These are phyloP conservation scores for Knufia fluminis DNA, from an alignment of 2,329 filamentous ascomycete genomes.

Conservation along the genomic window DNA sequence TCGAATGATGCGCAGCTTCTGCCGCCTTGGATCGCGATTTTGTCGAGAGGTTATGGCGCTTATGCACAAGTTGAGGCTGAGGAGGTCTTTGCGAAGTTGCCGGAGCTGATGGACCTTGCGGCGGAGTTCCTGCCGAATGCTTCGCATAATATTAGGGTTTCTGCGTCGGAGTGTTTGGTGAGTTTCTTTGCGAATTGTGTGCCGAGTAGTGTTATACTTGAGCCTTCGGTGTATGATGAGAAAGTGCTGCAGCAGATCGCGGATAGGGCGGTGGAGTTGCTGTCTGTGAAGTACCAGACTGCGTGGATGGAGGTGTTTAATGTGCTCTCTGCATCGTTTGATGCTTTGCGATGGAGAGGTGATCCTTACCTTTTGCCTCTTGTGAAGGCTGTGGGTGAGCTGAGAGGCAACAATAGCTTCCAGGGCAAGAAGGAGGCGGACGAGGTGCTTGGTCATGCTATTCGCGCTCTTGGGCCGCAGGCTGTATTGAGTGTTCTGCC, in stretches of 20 bases:
- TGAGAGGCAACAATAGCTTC: constrained; percentile 81
- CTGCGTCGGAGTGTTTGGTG: constrained; percentile 86
- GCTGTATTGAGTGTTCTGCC: constrained; percentile 74
- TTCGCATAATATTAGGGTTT: constrained; percentile 87
- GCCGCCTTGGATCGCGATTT: constrained; percentile 90
- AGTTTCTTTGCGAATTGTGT: constrained; percentile 89
- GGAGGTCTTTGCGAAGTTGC: constrained; percentile 84
- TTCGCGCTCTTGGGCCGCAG: constrained; percentile 82
- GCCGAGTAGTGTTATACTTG: constrained; percentile 69
- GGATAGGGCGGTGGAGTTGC: constrained; percentile 60
- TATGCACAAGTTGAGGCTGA: constrained; percentile 79
- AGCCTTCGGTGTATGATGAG: constrained; percentile 87
- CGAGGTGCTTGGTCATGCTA: constrained; percentile 75
- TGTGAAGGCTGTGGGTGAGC: constrained; percentile 70
- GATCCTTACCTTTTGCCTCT: constrained; percentile 68
- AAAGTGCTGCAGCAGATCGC: constrained; percentile 74
- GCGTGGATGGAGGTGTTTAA: constrained; percentile 94
- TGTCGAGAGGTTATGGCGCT: constrained; percentile 90
- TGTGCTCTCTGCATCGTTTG: constrained; percentile 77
- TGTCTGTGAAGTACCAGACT: constrained; percentile 84
- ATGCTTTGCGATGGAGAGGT: constrained; percentile 74
- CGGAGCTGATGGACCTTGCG: constrained; percentile 72
- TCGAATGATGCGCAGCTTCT: constrained; percentile 90
- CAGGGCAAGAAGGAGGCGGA: constrained; percentile 92
- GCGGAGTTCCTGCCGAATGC: constrained; percentile 73